Conservation (phyloP, 2,329 filamentous ascomycete species). For the Fusarium tupiense region DNA sequence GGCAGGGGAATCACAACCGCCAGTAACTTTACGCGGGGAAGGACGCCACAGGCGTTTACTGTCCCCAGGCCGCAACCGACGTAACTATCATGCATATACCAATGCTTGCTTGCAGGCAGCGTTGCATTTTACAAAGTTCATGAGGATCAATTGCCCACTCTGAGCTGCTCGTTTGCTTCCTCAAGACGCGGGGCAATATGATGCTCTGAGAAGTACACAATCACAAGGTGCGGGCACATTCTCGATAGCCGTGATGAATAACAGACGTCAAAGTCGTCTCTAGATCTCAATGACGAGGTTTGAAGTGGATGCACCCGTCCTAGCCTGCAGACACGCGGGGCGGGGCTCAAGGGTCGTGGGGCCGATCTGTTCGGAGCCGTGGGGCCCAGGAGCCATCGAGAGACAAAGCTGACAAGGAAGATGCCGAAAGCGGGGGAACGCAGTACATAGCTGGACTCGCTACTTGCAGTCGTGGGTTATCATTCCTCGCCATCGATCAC, state of each 20-base stretch:
- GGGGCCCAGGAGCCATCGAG: background rate
- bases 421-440: conserved; percentile 30
- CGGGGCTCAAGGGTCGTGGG: conserved; percentile 33
- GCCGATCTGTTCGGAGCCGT: conserved; percentile 20
- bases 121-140: conserved; percentile 16
- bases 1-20: conserved; percentile 35
- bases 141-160: conserved; percentile 1
- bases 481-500: conserved; percentile 1
- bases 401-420: conserved; percentile 14
- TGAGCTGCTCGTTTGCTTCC: background rate
- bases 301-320: conserved; percentile 22
- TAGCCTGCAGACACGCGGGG: conserved; percentile 6
- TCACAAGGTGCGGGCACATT: background rate
- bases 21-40: conserved; percentile 27
- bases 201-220: too few relatives aligned
- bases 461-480: background rate
- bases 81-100: conserved; percentile 14
- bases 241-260: background rate
- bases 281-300: conserved; percentile 34
- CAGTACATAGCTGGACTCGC: background rate
- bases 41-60: conserved; percentile 23
- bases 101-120: conserved; percentile 16
- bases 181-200: background rate
- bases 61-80: conserved; percentile 4
- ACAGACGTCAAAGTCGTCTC: conserved; percentile 12